Evolutionary conservation across 2,329 filamentous ascomycete species (phyloP).

Genomic region (Acarospora socialis): DNA sequence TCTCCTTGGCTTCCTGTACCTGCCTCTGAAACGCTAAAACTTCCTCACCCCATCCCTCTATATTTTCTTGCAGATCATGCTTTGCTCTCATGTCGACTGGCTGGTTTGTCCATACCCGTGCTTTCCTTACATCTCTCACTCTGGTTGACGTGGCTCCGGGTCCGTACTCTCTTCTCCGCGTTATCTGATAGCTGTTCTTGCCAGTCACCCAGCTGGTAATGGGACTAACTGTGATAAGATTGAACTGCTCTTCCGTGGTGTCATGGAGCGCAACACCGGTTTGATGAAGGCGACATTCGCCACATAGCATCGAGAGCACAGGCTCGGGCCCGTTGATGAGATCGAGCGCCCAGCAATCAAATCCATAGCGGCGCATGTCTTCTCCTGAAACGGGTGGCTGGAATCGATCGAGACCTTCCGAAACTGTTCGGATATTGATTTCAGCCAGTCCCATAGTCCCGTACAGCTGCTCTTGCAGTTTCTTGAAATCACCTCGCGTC

Average conservation of each 20-base stretch:
- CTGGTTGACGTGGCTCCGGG: constrained; percentile 55
- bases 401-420: constrained; percentile 40
- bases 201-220: constrained; percentile 60
- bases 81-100: constrained; percentile 51
- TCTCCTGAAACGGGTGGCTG: constrained; percentile 39
- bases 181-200: constrained; percentile 47
- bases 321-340: constrained; percentile 66
- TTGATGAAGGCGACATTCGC: constrained; percentile 52
- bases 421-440: constrained; percentile 54
- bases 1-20: no score
- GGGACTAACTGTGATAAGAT: constrained; percentile 43
- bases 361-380: constrained; percentile 44
- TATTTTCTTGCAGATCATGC: constrained; percentile 41
- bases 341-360: constrained; percentile 71
- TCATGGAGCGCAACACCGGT: constrained; percentile 51
- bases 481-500: constrained; percentile 57
- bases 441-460: constrained; percentile 37
- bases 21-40: no score
- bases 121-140: constrained; percentile 45
- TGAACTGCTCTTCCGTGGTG: constrained; percentile 52
- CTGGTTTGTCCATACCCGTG: constrained; percentile 61
- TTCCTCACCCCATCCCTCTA: constrained; percentile 21
- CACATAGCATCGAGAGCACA: constrained; percentile 79
- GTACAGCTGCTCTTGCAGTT: constrained; percentile 52
- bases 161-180: constrained; percentile 67